phyloP scores from a whole-genome alignment of 192 early-diverging fungal species.

The Coemansia nantahalensis region DNA sequence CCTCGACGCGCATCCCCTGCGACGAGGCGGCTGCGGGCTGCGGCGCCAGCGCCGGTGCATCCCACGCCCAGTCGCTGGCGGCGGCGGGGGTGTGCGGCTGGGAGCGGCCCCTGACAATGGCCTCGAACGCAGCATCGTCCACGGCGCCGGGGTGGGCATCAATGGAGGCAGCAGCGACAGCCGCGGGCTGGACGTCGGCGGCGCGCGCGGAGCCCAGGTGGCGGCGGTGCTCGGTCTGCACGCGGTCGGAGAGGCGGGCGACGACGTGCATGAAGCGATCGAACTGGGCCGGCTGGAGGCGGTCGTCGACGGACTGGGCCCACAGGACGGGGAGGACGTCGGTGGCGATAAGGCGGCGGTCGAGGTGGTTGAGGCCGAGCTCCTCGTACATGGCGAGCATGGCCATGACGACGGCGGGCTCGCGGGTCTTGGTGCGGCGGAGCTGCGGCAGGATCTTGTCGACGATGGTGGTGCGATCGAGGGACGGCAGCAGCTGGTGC shows the following conservation, averaged over 20 bases:
- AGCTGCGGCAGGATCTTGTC: constrained; percentile 79
- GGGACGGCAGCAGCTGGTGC: constrained; percentile 60
- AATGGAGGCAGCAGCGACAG: background rate
- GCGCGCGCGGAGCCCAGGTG: constrained; percentile 60
- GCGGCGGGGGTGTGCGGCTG: background rate
- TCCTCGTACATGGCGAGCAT: constrained; percentile 80
- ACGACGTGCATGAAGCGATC: constrained; percentile 63
- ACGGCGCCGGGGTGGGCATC: background rate
- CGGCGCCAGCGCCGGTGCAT: constrained; percentile 18
- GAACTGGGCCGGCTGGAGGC: constrained; percentile 72
- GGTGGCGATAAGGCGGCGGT: constrained; percentile 70
- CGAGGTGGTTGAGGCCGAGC: constrained; percentile 61
- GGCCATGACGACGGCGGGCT: constrained; percentile 74
- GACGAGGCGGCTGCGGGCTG: background rate
- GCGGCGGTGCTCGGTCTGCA: constrained; percentile 60
- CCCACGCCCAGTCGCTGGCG: constrained; percentile 37
- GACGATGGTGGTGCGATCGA: constrained; percentile 68
- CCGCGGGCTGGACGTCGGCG: constrained; percentile 25
- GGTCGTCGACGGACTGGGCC: constrained; percentile 66
- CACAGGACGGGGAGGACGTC: constrained; percentile 79
- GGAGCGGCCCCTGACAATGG: no score
- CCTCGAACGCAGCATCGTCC: no score
- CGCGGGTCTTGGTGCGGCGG: constrained; percentile 70
- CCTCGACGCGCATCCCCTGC: constrained; percentile 6
- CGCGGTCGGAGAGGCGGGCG: constrained; percentile 52